Evolutionary conservation across 192 early-diverging fungal species (phyloP).

Genomic region (Linnemannia elongata): DNA sequence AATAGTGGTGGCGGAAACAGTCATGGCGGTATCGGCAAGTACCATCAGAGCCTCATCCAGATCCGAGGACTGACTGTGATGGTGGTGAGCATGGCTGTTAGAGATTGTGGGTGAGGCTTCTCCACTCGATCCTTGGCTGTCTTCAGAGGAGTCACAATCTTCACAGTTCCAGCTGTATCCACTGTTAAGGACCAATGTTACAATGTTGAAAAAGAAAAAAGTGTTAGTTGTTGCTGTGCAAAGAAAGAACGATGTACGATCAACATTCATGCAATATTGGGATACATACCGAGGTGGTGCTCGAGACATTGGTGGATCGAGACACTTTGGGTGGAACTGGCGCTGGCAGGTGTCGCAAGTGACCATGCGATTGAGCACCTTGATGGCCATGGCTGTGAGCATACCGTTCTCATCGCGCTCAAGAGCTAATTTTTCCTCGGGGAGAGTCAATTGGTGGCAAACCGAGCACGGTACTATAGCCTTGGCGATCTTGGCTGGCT

Average conservation of each 20-base stretch:
- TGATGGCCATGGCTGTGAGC: conserved; percentile 46
- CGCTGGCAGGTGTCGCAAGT: conserved; percentile 48
- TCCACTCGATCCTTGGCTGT: conserved; percentile 40
- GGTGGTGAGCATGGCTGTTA: conserved; percentile 7
- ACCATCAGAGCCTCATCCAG: conserved; percentile 53
- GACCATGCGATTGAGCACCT: conserved; percentile 50
- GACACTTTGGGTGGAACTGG: conserved; percentile 52
- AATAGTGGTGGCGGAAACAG: conserved; percentile 18
- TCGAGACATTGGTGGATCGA: conserved; percentile 49
- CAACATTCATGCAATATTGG: not conserved
- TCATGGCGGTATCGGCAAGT: conserved; percentile 53
- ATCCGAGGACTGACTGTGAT: conserved; percentile 42
- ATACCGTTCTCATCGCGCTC: conserved; percentile 39
- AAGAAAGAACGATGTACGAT: not conserved
- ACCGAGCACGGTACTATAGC: conserved; percentile 41
- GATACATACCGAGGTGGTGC: conserved; percentile 49
- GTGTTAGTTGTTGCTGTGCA: not conserved
- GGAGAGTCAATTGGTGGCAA: conserved; percentile 51
- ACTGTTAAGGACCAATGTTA: conserved; percentile 10
- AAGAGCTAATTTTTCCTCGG: conserved; percentile 42
- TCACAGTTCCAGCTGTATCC: conserved; percentile 57
- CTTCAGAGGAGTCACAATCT: conserved; percentile 51
- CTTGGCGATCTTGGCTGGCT: conserved; percentile 20
- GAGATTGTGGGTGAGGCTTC: conserved; percentile 14
- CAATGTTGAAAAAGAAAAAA: not conserved